Evolutionary conservation across 768 basidiomycete genomes (phyloP).

Genomic region (Tylopilus vinaceipallidus): DNA sequence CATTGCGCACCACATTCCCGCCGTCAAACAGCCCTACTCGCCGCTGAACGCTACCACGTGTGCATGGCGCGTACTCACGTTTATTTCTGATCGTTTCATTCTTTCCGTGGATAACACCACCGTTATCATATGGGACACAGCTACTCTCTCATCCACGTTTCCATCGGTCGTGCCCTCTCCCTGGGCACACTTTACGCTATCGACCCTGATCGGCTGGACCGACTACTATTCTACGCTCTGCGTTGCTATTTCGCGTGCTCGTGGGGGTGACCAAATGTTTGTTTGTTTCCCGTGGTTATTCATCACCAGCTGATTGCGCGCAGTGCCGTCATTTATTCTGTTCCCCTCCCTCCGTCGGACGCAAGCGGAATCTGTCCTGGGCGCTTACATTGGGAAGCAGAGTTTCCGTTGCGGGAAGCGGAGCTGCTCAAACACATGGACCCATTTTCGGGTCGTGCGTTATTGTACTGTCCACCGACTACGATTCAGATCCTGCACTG

Average conservation of each 20-base stretch:
- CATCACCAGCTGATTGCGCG: background rate
- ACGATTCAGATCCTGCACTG: conserved; percentile 41
- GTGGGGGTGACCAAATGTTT: conserved; percentile 10
- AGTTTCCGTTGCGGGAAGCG: conserved; percentile 10
- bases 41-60: background rate
- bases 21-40: background rate
- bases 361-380: background rate
- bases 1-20: background rate
- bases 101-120: conserved; percentile 13
- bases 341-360: conserved; percentile 5
- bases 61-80: conserved; percentile 12
- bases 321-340: conserved; percentile 14
- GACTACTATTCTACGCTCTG: conserved; percentile 12
- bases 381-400: conserved; percentile 8
- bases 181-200: conserved; percentile 12
- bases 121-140: conserved; percentile 18
- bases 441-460: conserved; percentile 29
- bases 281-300: background rate
- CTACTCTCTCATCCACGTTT: background rate
- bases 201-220: conserved; percentile 4
- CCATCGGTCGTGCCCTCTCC: background rate
- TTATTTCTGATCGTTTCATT: conserved; percentile 22
- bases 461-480: conserved; percentile 28
- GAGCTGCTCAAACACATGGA: conserved; percentile 38
- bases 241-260: conserved; percentile 6